Percentiles rank a stretch among this genome's conserved stretches.
Conservation (phyloP, 257 asterid species). For the Handroanthus guayacan region DNA sequence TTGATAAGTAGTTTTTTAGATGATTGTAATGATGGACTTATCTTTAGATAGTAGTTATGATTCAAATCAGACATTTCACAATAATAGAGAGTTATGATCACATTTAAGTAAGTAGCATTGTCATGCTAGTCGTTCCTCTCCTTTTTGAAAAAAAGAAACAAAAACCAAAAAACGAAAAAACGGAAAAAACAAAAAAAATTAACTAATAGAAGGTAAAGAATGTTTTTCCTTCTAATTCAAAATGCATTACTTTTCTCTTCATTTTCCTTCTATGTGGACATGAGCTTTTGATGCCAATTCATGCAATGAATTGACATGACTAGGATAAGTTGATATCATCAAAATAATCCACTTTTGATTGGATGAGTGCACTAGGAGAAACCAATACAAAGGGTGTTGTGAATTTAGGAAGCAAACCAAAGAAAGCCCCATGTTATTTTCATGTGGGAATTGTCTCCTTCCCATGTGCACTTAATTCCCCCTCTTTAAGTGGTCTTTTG, state of each 20-base stretch:
- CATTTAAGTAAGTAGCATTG: too few relatives aligned
- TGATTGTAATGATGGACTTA: too few relatives aligned
- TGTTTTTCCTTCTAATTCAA: too few relatives aligned
- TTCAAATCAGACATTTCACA: too few relatives aligned
- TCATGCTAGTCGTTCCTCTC: too few relatives aligned
- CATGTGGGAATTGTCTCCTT: slow-evolving; percentile 61
- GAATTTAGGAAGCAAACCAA: slow-evolving; percentile 43
- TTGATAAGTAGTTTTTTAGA: too few relatives aligned
- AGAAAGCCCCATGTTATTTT: slow-evolving; percentile 53
- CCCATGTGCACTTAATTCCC: slow-evolving; percentile 57
- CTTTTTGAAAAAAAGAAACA: too few relatives aligned
- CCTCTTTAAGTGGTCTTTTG: neutral
- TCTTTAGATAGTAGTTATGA: too few relatives aligned
- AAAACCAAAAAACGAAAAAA: too few relatives aligned
- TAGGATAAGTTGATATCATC: slow-evolving; percentile 25
- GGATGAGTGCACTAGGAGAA: slow-evolving; percentile 39
- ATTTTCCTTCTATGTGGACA: slow-evolving; percentile 24
- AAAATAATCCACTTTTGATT: slow-evolving; percentile 21
- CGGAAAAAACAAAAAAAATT: too few relatives aligned
- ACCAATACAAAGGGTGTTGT: slow-evolving; percentile 38
- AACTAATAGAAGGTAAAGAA: too few relatives aligned
- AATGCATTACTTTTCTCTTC: slow-evolving; percentile 2
- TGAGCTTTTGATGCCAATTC: slow-evolving; percentile 19
- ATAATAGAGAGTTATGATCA: too few relatives aligned
- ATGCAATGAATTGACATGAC: slow-evolving; percentile 32